Percentiles rank a stretch among this genome's conserved stretches.
phyloP scores from a whole-genome alignment of 331 rosid species.

The Ulmus americana region DNA sequence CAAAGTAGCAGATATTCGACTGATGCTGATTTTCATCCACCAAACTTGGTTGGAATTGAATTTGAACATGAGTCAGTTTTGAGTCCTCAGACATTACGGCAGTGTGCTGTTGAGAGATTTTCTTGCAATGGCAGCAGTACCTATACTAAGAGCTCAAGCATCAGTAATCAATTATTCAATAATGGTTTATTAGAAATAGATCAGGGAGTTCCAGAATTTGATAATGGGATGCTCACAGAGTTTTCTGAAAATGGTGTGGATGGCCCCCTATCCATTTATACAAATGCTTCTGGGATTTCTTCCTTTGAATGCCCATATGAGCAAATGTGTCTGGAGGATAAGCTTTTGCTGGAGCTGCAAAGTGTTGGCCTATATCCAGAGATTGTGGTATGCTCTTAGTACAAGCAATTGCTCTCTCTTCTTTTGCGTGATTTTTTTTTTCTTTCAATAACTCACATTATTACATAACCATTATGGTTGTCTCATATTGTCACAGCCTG shows the following conservation, averaged over 20 bases:
- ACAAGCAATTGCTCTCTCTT: background rate
- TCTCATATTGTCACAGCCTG: slow-evolving; percentile 55
- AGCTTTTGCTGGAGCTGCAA: slow-evolving; percentile 69
- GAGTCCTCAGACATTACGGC: slow-evolving; percentile 26
- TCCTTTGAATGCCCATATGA: slow-evolving; percentile 40
- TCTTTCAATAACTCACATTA: slow-evolving; percentile 14
- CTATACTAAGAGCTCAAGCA: slow-evolving; percentile 24
- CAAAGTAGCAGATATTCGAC: slow-evolving; percentile 36
- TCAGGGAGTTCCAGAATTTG: slow-evolving; percentile 26
- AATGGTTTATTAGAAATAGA: slow-evolving; percentile 28
- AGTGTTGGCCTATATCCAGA: slow-evolving; percentile 70
- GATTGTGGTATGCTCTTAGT: slow-evolving; percentile 54
- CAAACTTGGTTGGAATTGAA: slow-evolving; percentile 27
- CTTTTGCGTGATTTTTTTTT: background rate
- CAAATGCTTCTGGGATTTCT: slow-evolving; percentile 31
- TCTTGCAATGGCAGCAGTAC: slow-evolving; percentile 50
- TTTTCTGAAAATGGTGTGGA: slow-evolving; percentile 43
- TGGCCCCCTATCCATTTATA: slow-evolving; percentile 28
- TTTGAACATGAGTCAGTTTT: slow-evolving; percentile 23
- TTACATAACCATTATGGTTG: slow-evolving; percentile 16
- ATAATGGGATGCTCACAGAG: slow-evolving; percentile 29
- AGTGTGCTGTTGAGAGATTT: slow-evolving; percentile 32
- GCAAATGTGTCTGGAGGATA: slow-evolving; percentile 52
- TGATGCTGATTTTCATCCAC: slow-evolving; percentile 31
- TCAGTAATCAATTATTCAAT: slow-evolving; percentile 27